Conservation (phyloP, 345 rosid genomes). For the Boechera divaricarpa region DNA sequence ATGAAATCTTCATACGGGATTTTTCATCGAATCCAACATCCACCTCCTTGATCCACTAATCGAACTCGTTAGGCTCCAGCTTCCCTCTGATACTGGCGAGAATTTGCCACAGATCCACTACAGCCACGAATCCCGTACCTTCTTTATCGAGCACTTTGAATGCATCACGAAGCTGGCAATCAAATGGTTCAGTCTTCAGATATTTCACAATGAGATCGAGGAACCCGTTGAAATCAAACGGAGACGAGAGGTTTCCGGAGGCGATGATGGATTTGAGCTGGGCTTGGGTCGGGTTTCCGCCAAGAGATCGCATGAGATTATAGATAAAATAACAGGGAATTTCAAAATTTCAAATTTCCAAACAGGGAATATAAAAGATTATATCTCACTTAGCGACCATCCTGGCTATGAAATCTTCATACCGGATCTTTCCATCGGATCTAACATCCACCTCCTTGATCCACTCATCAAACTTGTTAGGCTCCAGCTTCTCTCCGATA, state of each 20-base stretch:
- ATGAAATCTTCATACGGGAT: slow-evolving; percentile 95
- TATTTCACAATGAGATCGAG: slow-evolving; percentile 93
- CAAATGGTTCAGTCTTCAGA: slow-evolving; percentile 90
- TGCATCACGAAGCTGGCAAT: slow-evolving; percentile 95
- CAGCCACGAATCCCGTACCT: slow-evolving; percentile 81
- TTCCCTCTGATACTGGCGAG: slow-evolving; percentile 91
- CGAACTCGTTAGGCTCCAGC: slow-evolving; percentile 92
- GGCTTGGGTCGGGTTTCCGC: slow-evolving; percentile 98
- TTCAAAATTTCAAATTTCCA: too few species aligned
- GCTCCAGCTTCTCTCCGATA: slow-evolving; percentile 95
- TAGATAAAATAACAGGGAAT: too few species aligned
- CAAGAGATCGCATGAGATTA: slow-evolving; percentile 88
- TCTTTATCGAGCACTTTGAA: slow-evolving; percentile 98
- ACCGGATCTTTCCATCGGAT: slow-evolving; percentile 87
- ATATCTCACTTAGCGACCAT: slow-evolving; percentile 94
- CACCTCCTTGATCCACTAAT: slow-evolving; percentile 98
- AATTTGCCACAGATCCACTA: slow-evolving; percentile 92
- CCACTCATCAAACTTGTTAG: slow-evolving; percentile 96
- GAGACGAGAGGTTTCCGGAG: slow-evolving; percentile 70
- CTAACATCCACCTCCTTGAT: slow-evolving; percentile 96
- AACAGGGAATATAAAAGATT: background rate
- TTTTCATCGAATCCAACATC: slow-evolving; percentile 89
- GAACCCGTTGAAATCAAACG: slow-evolving; percentile 88
- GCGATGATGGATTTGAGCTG: slow-evolving; percentile 78
- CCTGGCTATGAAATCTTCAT: slow-evolving; percentile 93